Evolutionary conservation across 1,139 yeast species (phyloP), one percentile per base, ranked within the genome.

Genomic region (Candida sojae): DNA sequence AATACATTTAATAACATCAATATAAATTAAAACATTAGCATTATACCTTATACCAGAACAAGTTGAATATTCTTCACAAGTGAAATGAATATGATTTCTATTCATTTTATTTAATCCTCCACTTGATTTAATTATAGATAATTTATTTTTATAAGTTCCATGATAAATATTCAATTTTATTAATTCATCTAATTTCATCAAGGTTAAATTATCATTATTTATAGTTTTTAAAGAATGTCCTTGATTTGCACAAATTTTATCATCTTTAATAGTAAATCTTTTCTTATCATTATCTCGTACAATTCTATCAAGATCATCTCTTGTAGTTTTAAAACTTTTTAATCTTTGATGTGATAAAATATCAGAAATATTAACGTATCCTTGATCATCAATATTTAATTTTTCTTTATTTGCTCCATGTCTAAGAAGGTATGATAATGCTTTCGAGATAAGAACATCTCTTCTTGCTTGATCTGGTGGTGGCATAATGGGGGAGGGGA

Each of bases 401-500:
- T 80, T 77, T 56, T 89, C 95, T 50, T 83, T 79, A n/a, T 67
- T 63, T 0, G 98, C 98, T 5, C 88, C 89, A 61, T 93, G 99
- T 23, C 99, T 74, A 3, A 93, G 77, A 2, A 95, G 70, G 56
- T 85, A 84, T 6, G 96, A 80, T 35, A 93, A 71, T 0, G 88
- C 74, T 57, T 88, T 88, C 12, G 97, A 88, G 25, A 92, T 82
- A 33, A 68, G 70, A 0, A 75, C 61, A 46, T 80, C 83, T 57
- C 89, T 66, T 49, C 68, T 73, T 3, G 55, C 60, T 10, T 58
- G 53, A 31, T 48, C 49, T 38, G 52, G 52, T 26, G 46, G 44
- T 31, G 52, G 42, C 51, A 48, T 17, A 17, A 17, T 3, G 21
- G 21, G 21, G 21, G n/a, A n/a, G n/a, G n/a, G n/a, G n/a, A n/a